phyloP scores from a whole-genome alignment of 1,284 basidiomycete genomes.

The Coniferiporia sulphurascens region DNA sequence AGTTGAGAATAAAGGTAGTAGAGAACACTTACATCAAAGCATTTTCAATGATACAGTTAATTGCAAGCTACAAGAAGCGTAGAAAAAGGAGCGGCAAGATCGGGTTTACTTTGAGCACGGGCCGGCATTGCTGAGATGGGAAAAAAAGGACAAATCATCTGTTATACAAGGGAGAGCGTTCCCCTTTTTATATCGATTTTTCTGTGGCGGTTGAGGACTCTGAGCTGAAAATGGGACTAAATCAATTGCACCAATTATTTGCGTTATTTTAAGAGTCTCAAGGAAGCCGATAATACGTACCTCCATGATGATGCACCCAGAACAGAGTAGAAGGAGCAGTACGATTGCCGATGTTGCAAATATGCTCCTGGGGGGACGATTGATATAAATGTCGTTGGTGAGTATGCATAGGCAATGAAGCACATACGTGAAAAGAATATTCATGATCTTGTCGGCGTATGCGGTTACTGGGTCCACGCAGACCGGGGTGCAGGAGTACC shows the following conservation, averaged over 20 bases:
- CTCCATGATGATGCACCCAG: conserved; percentile 3
- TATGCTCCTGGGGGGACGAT: not conserved
- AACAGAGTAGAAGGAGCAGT: not conserved
- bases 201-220: not conserved
- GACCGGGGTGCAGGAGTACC: not conserved
- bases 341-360: conserved; percentile 5
- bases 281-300: not conserved
- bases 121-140: too few relatives aligned
- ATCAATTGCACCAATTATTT: not conserved
- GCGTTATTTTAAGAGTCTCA: too few relatives aligned
- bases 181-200: conserved; percentile 2
- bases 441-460: conserved; percentile 6
- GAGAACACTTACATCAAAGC: too few relatives aligned
- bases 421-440: conserved; percentile 1
- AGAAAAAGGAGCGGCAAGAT: too few relatives aligned
- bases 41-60: too few relatives aligned
- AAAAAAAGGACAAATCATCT: too few relatives aligned
- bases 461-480: conserved; percentile 5
- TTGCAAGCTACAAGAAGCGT: too few relatives aligned
- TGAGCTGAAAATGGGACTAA: not conserved
- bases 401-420: not conserved
- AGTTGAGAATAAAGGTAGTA: too few relatives aligned
- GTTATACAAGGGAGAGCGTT: not conserved
- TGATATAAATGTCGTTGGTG: not conserved
- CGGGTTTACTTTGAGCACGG: too few relatives aligned